Evolutionary conservation across 306 rosid species (phyloP), one percentile per base, ranked within the genome.

Genomic region (Quercus glauca): DNA sequence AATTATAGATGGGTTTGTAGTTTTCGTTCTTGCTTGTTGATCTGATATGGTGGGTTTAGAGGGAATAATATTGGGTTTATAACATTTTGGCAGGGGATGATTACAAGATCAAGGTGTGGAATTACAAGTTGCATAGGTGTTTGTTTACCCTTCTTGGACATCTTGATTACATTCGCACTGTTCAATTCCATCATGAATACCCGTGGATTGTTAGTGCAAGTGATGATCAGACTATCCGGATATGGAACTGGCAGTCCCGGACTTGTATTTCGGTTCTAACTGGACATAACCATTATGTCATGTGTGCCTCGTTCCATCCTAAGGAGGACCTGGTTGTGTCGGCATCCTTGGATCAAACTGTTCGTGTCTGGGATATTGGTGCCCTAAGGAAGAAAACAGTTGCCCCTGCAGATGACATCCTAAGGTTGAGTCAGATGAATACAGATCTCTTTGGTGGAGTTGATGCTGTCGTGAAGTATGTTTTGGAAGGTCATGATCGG

Each of bases 201-300:
- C 98, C 98, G 5, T 94, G 98, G 98, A 91, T 94, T 84, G 97
- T 94, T 58, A 94, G 98, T 80, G 97, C 97, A 23, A 94, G 98
- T 82, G 98, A 94, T 79, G 98, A 94, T 86, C 98, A 94, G 85
- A 94, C 98, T 55, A 94, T 94, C 74, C 94, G 98, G 37, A 90
- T 94, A 52, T 94, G 98, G 98, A 94, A 94, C 84, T 94, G 98
- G 98, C 98, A 94, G 82, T 94, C 98, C 49, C 98, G 98, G 10
- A 94, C 94, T 55, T 92, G 98, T 74, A 86, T 94, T 74, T 92
- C 98, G 78, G 98, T 94, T 71, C 83, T 94, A 81, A 94, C 98
- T 25, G 98, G 98, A 70, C 98, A 94, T 84, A 94, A 94, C 71
- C 98, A 94, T 80, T 94, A 94, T 85, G 98, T 94, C 43, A 94